Base-by-base conservation (phyloP, 805 yeast species). In the Lipomyces oligophaga region DNA sequence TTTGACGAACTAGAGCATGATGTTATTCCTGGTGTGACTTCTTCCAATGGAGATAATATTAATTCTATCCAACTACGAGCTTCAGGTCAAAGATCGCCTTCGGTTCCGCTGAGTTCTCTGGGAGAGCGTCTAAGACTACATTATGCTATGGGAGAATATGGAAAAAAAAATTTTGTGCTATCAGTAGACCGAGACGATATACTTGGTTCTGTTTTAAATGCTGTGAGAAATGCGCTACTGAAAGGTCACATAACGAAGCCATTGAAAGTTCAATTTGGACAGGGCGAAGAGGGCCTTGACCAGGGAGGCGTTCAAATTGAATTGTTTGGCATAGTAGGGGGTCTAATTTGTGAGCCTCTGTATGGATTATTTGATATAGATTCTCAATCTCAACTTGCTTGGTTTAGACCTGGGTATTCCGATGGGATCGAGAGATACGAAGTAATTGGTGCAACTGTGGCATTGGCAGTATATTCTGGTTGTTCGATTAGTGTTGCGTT, bases 251-350 rank as follows among this genome's bases (percentile, higher is more conserved):
- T 59, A 11, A 21, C 19, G 7, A 50, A 38, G n/a, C 66, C 66
- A 4, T 47, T 63, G 6, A 49, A 58, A 30, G 59, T 63, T 4
- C 43, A 54, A n/a, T 38, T 50, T 39, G 53, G 55, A 4, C 34
- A 38, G 2, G 63, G 63, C 18, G 65, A 62, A 24, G 54, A 57
- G 19, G 66, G 63, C 26, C 53, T 57, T 7, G 67, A 63, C 28
- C 58, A 57, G 2, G 67, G 67, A 20, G 67, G 67, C 1, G 60
- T 63, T 5, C 63, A 61, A 34, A 45, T 49, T 15, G 67, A 63
- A 48, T 49, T 63, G 3, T 63, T 63, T 34, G 45, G 56, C 8
- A 26, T 37, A 8, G 31, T 63, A 10, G 66, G 63, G 1, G 28
- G 49, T 22, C 39, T 38, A 20, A 21, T 63, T 10, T 40, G 59